These are phyloP conservation scores for Capsicum chinense DNA, from an alignment of 257 asterid species.

Conservation along the genomic window DNA sequence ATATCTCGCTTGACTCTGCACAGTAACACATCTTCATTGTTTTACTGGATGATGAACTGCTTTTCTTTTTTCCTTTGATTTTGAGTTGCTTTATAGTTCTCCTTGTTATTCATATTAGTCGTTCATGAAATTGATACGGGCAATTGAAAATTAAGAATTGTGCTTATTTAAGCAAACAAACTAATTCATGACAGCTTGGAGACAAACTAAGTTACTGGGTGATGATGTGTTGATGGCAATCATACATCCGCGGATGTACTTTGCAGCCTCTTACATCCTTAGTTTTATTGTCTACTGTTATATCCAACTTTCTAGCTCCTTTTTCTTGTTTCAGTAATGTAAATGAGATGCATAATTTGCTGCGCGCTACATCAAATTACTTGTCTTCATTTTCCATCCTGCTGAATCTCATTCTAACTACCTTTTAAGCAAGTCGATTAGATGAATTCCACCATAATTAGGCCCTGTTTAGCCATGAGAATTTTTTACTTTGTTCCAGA, in stretches of 20 bases:
- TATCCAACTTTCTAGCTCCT: neutral
- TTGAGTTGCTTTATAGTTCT: neutral
- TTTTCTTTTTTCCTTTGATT: neutral
- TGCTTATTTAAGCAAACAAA: neutral
- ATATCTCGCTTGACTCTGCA: neutral
- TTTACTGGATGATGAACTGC: neutral
- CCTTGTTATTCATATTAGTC: neutral
- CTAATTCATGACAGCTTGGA: neutral
- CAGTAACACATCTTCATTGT: neutral
- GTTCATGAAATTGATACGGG: neutral
- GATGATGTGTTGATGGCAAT: neutral
- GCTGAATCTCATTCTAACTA: neutral
- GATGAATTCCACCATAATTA: neutral
- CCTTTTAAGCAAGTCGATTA: neutral
- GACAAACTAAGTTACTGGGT: neutral
- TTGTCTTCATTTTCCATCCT: neutral
- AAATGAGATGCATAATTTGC: slow-evolving; percentile 7
- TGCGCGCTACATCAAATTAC: slow-evolving; percentile 4
- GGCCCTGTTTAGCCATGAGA: too few species aligned
- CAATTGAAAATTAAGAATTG: neutral
- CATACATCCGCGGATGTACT: neutral
- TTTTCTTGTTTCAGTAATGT: neutral
- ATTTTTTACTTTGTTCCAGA: too few species aligned
- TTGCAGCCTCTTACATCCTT: neutral
- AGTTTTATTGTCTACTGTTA: neutral